phyloP scores from a whole-genome alignment of 2,329 filamentous ascomycete species.

The Sphaerostilbella broomeana region DNA sequence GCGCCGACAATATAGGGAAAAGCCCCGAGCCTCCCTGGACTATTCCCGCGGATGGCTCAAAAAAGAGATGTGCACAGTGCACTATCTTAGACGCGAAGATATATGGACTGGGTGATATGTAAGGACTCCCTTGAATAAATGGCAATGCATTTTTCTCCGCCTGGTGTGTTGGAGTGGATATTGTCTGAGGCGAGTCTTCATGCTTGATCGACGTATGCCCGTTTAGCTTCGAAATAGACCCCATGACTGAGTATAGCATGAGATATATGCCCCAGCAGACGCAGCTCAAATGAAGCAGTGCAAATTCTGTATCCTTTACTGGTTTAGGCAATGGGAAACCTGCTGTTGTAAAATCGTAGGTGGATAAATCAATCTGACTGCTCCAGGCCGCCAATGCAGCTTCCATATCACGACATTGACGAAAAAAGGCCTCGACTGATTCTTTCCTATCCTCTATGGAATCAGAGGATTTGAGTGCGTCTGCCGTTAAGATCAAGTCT shows the following conservation, averaged over 20 bases:
- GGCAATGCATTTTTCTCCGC: no score
- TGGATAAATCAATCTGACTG: slow-evolving; percentile 1
- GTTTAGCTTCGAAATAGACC: background rate
- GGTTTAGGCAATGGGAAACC: background rate
- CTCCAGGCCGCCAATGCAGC: background rate
- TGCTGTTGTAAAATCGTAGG: background rate
- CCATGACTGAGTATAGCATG: slow-evolving; percentile 4
- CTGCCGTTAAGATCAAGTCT: background rate
- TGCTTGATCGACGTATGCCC: no score
- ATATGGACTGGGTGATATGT: background rate
- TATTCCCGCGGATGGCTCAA: slow-evolving; percentile 2
- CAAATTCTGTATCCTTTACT: slow-evolving; percentile 4
- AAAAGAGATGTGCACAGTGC: slow-evolving; percentile 2
- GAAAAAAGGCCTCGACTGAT: background rate
- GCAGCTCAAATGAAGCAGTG: slow-evolving; percentile 6
- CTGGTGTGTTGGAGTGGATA: no score
- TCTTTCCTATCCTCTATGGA: background rate
- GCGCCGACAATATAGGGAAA: slow-evolving; percentile 1
- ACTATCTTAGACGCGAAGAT: background rate
- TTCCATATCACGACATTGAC: background rate
- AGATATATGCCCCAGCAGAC: slow-evolving; percentile 4
- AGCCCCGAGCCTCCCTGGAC: slow-evolving; percentile 1
- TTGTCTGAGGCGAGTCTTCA: no score
- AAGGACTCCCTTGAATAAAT: no score
- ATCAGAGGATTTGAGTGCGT: background rate